A percentile compares a stretch with the other conserved stretches of the same genome.
Conservation (phyloP, 2,329 filamentous ascomycete genomes). For the Claviceps spartinae region DNA sequence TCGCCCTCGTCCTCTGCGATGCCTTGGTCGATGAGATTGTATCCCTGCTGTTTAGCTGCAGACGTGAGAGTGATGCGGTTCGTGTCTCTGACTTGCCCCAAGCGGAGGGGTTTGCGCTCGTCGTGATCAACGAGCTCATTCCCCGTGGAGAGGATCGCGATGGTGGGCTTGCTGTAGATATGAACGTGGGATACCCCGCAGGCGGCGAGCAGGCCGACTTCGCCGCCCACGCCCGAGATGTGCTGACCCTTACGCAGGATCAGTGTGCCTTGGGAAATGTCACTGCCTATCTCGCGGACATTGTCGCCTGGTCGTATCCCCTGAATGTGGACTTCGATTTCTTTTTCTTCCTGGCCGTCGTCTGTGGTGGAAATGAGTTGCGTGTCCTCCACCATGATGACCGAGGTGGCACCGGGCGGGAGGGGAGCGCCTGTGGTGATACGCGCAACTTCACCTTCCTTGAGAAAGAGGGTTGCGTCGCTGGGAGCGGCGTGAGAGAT, state of each 20-base stretch:
- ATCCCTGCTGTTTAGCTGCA: conserved; percentile 60
- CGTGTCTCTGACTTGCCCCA: conserved; percentile 85
- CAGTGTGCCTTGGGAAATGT: conserved; percentile 54
- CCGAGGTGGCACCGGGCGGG: conserved; percentile 74
- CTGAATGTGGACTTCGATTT: conserved; percentile 73
- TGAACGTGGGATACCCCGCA: conserved; percentile 61
- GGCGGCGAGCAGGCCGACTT: conserved; percentile 79
- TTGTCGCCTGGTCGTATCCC: conserved; percentile 71
- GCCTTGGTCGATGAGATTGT: conserved; percentile 69
- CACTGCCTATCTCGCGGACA: conserved; percentile 80
- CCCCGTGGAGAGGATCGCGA: conserved; percentile 85
- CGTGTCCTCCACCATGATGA: conserved; percentile 91
- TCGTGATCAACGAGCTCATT: conserved; percentile 81
- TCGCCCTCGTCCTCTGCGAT: conserved; percentile 66
- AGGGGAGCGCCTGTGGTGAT: conserved; percentile 93
- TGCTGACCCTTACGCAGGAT: conserved; percentile 67
- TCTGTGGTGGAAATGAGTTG: conserved; percentile 60
- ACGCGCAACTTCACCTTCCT: conserved; percentile 64
- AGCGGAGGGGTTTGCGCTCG: conserved; percentile 43
- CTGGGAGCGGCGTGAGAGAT: conserved; percentile 65
- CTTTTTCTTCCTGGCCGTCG: conserved; percentile 71
- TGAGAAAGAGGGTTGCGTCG: conserved; percentile 38
- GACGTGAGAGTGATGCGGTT: conserved; percentile 82
- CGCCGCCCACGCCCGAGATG: conserved; percentile 78
- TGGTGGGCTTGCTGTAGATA: conserved; percentile 60